A percentile compares a stretch with the other conserved stretches of the same genome.
phyloP scores from a whole-genome alignment of 164 flowering plant genomes.

The Umbellularia californica region DNA sequence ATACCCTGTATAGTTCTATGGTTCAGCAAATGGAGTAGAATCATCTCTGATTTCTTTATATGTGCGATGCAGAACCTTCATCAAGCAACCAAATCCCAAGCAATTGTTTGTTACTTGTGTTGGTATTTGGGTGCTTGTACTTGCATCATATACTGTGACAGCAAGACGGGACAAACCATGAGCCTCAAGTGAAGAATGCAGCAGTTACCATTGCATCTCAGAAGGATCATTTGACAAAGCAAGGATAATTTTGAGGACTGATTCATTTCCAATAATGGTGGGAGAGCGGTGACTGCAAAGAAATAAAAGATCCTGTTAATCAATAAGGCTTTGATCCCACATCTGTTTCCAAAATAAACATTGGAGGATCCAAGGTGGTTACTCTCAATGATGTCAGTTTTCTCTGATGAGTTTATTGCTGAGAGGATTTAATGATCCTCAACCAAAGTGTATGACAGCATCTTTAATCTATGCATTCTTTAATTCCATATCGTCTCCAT shows the following conservation, averaged over 20 bases:
- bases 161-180: neutral
- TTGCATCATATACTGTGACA: slow-evolving; percentile 18
- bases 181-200: neutral
- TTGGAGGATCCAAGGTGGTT: neutral
- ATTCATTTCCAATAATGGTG: neutral
- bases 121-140: slow-evolving; percentile 25
- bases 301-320: slow-evolving; percentile 16
- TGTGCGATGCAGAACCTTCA: slow-evolving; percentile 37
- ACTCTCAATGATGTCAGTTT: neutral
- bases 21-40: no score
- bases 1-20: no score
- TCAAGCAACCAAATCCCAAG: slow-evolving; percentile 17
- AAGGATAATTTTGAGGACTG: neutral
- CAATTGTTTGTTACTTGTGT: slow-evolving; percentile 20
- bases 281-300: slow-evolving; percentile 2
- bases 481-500: neutral
- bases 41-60: neutral
- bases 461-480: neutral
- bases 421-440: neutral
- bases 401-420: slow-evolving; percentile 5
- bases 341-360: neutral
- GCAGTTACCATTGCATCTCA: neutral
- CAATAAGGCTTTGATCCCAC: neutral
- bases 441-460: neutral
- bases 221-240: neutral